Evolutionary conservation across 1,284 basidiomycete species (phyloP), one percentile per base, ranked within the genome.

Genomic region (Marasmius fiardii): DNA sequence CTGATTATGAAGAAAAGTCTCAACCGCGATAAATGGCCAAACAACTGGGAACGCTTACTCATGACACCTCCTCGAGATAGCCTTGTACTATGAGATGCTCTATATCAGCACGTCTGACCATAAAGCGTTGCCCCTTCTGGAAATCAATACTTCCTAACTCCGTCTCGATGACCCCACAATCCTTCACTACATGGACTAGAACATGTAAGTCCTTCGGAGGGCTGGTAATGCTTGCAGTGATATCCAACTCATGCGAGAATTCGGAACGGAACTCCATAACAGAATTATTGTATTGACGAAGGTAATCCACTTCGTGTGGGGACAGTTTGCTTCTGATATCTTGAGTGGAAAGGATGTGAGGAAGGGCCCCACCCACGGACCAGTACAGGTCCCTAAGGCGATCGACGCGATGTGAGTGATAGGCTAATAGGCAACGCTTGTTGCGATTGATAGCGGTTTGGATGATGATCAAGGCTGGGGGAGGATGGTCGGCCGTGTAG

Each of bases 71-170:
- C 72, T 95, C 91, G 59, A 98, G 74, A 70, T 90, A 96, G 3
- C 94, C 95, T 66, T 95, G 91, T 1, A 95, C 85, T 63, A 98
- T 91, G 61, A 98, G 79, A 67, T 93, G 86, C 69, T 98, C 95
- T 57, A 98, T 87, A 69, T 96, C 92, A 10, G 88, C 82, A 61
- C 92, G 76, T 47, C 90, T 79, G 51, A 97, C 86, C 75, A 93
- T 84, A 66, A 93, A 95, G 56, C 94, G 75, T 71, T 94, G 90
- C 0, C 94, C 95, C 69, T 88, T 91, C 63, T 84, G 81, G 67
- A 98, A 94, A 68, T 95, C 89, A 57, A 98, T 87, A 57, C 82
- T 84, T 33, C 93, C 93, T 55, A 88, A 75, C 69, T 97, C 93
- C 4, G 95, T 92, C 67, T 94, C 86, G 41, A 98, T 92, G 51